phyloP scores from a whole-genome alignment of 305 asterid genomes.

The Fraxinus platypoda region DNA sequence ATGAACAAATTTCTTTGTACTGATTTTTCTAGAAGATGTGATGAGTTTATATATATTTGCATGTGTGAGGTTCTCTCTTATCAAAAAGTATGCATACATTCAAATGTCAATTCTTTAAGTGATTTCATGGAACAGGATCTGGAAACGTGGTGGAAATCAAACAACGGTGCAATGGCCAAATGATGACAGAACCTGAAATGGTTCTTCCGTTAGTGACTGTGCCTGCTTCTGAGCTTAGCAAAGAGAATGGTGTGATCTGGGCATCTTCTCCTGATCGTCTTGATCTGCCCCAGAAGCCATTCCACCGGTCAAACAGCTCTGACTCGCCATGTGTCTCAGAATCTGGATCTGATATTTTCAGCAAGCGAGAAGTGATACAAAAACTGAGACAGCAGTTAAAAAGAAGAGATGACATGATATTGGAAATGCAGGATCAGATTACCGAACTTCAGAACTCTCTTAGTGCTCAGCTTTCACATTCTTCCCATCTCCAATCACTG shows the following conservation, averaged over 20 bases:
- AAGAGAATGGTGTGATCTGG: constrained; percentile 47
- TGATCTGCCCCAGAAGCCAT: neutral
- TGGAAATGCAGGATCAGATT: constrained; percentile 50
- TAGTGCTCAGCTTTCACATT: constrained; percentile 51
- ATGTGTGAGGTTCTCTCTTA: neutral
- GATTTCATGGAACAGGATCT: constrained; percentile 41
- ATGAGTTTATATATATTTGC: neutral
- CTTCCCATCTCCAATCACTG: constrained; percentile 44
- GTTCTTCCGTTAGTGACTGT: constrained; percentile 41
- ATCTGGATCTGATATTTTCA: constrained; percentile 8
- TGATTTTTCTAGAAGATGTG: neutral
- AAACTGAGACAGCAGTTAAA: constrained; percentile 53
- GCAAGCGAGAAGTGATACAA: constrained; percentile 57
- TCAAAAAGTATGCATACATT: neutral
- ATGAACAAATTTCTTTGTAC: neutral
- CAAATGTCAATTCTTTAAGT: neutral
- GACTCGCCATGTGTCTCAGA: constrained; percentile 2
- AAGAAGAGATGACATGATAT: constrained; percentile 46
- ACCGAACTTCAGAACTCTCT: constrained; percentile 45
- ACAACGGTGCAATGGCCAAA: constrained; percentile 54
- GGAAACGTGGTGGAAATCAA: constrained; percentile 48
- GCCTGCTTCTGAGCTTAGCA: constrained; percentile 37
- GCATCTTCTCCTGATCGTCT: constrained; percentile 37
- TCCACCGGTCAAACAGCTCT: neutral
- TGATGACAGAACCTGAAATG: neutral